Base-by-base conservation (phyloP, 106 monocot species). In the Xerophyta viscosa region DNA sequence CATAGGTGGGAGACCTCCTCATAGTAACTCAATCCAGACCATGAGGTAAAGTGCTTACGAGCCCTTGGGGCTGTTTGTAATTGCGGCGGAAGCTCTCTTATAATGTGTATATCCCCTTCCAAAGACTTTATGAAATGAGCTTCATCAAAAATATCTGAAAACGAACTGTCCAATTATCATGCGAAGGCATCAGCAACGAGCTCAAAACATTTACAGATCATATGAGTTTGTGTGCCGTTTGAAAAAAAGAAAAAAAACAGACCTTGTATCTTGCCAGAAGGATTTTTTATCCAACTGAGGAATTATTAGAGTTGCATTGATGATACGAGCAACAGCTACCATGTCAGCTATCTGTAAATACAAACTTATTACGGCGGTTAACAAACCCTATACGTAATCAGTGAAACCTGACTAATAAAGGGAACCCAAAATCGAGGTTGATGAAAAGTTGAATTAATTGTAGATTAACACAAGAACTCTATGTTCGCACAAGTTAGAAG, bases 231-330 rank as follows among this genome's bases (percentile, higher is more conserved):
- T 19, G 17, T 37, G 10, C 11, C 8, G 1, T 8, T 24, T 20
- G 14, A 66, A 59, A 37, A 39, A 39, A 2, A 39, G n/a, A n/a
- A 15, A 2, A 39, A 15, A 39, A 3, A 12, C 15, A 3, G 39
- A 96, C 94, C 94, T 96, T 6, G 70, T 48, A 67, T 96, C 94
- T 57, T 84, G 77, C 94, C 94, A 96, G 79, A 84, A 96, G 14
- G 94, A 96, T 33, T 64, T 62, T 47, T 67, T 88, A 67, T 96
- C 94, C 51, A 96, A 71, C 58, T 78, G 61, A 51, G 94, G 94
- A 63, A 96, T 73, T 29, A 96, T 88, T 45, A 96, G 47, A 17
- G 88, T 85, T 54, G 88, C 94, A 74, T 96, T 96, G 72, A 96
- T 67, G 26, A 96, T 71, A 24, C 88, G 80, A 50, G 94, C 94